Percentiles rank a stretch among this genome's conserved stretches.
These are phyloP conservation scores for Suhomyces sp. DNA, from an alignment of 805 yeast species.

Conservation along the genomic window DNA sequence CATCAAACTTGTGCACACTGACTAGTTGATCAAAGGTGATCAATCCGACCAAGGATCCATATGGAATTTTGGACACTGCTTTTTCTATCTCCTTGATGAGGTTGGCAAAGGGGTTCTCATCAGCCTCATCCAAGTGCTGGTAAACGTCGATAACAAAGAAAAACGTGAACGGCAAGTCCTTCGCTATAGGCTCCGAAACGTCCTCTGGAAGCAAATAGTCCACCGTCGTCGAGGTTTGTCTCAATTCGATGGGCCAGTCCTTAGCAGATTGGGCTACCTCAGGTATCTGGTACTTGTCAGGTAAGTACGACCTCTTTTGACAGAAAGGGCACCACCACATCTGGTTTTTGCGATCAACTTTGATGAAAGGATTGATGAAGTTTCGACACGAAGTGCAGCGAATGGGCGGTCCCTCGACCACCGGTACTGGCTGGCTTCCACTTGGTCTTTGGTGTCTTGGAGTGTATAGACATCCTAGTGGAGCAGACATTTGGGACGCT, in stretches of 20 bases:
- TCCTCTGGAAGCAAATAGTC: slow-evolving; percentile 34
- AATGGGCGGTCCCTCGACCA: slow-evolving; percentile 15
- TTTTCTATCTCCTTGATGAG: slow-evolving; percentile 14
- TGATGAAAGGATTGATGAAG: slow-evolving; percentile 28
- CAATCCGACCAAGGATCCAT: slow-evolving; percentile 20
- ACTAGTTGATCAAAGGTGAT: slow-evolving; percentile 32
- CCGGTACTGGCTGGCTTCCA: slow-evolving; percentile 5
- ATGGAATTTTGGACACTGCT: slow-evolving; percentile 16
- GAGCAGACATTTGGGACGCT: slow-evolving; percentile 29
- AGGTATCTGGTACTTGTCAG: slow-evolving; percentile 18
- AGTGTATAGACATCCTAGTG: slow-evolving; percentile 37
- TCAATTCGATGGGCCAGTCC: slow-evolving; percentile 29
- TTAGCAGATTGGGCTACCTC: slow-evolving; percentile 9
- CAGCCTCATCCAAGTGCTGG: slow-evolving; percentile 25
- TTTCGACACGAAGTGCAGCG: slow-evolving; percentile 28
- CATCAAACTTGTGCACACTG: slow-evolving; percentile 17
- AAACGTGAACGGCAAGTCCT: slow-evolving; percentile 13
- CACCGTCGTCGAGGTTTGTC: slow-evolving; percentile 24
- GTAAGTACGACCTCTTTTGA: slow-evolving; percentile 21
- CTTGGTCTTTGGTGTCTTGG: slow-evolving; percentile 19
- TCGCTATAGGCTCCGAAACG: slow-evolving; percentile 14
- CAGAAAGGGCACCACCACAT: slow-evolving; percentile 45
- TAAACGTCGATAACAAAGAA: slow-evolving; percentile 31
- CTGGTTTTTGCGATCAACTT: slow-evolving; percentile 27
- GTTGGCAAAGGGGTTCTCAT: slow-evolving; percentile 13